Percentiles rank a stretch among this genome's conserved stretches.
Evolutionary conservation across 352 stramenopile species (phyloP).

Genomic region (Phytophthora constricta): DNA sequence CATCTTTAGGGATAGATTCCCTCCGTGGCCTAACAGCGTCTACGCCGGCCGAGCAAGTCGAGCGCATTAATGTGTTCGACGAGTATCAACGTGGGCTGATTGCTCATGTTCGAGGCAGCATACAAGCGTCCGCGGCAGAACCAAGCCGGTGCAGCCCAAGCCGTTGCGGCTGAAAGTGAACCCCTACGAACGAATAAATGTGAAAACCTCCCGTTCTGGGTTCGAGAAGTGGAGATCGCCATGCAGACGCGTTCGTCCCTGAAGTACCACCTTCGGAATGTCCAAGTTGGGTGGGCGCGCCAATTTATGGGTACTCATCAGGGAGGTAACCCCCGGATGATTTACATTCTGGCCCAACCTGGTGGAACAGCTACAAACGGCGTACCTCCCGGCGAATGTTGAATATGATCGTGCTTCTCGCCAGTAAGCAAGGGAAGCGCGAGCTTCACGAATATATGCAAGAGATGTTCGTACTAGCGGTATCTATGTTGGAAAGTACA

Average conservation of each 20-base stretch:
- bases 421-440: not conserved
- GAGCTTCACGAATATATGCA: not conserved
- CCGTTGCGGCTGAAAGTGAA: not conserved
- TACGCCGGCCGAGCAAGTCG: not conserved
- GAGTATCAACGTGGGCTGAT: no score
- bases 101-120: not conserved
- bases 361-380: not conserved
- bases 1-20: not conserved
- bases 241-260: no score
- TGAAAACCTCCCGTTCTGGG: not conserved
- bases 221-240: not conserved
- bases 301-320: not conserved
- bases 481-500: not conserved
- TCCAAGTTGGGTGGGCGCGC: not conserved
- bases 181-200: not conserved
- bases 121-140: no score
- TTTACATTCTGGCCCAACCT: not conserved
- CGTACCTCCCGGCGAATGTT: not conserved
- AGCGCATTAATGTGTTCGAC: not conserved
- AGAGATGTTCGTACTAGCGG: not conserved
- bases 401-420: not conserved
- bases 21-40: not conserved
- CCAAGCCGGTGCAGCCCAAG: no score
- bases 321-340: not conserved
- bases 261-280: not conserved